A percentile compares a stretch with the other conserved stretches of the same genome.
Evolutionary conservation across 345 rosid genomes (phyloP).

Genomic region (Arabidopsis arenosa): DNA sequence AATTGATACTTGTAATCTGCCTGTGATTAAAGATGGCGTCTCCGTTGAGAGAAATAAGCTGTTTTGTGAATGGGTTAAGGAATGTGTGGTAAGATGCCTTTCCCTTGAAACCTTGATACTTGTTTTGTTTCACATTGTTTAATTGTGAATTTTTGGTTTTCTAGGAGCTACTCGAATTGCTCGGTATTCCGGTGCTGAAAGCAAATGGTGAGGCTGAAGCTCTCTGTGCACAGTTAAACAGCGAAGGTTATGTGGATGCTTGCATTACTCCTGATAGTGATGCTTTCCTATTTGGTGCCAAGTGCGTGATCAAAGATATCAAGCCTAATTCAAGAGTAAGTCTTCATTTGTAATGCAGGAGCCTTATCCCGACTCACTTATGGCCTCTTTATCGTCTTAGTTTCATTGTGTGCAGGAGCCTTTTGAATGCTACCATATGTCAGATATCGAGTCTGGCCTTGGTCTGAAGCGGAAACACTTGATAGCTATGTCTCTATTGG

Average conservation of each 20-base stretch:
- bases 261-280: slow-evolving; percentile 95
- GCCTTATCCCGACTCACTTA: not conserved
- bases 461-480: slow-evolving; percentile 82
- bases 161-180: slow-evolving; percentile 77
- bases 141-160: slow-evolving; percentile 7
- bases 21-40: slow-evolving; percentile 54
- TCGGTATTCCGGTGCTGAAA: slow-evolving; percentile 85
- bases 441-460: slow-evolving; percentile 86
- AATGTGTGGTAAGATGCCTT: slow-evolving; percentile 69
- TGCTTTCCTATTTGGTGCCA: slow-evolving; percentile 91
- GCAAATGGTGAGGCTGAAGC: slow-evolving; percentile 97
- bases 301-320: slow-evolving; percentile 76
- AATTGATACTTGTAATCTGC: slow-evolving; percentile 50
- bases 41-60: slow-evolving; percentile 69
- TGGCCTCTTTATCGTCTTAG: not conserved
- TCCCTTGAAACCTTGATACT: not conserved
- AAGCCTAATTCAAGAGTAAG: slow-evolving; percentile 77
- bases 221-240: slow-evolving; percentile 82
- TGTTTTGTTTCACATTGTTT: not conserved
- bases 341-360: not conserved
- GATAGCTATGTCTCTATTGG: slow-evolving; percentile 84
- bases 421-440: slow-evolving; percentile 81
- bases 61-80: slow-evolving; percentile 66
- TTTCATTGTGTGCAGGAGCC: slow-evolving; percentile 68
- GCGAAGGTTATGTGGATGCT: slow-evolving; percentile 79